Base-by-base conservation (phyloP, 495 filamentous ascomycete species). In the Pseudoneurospora amorphoporcata region DNA sequence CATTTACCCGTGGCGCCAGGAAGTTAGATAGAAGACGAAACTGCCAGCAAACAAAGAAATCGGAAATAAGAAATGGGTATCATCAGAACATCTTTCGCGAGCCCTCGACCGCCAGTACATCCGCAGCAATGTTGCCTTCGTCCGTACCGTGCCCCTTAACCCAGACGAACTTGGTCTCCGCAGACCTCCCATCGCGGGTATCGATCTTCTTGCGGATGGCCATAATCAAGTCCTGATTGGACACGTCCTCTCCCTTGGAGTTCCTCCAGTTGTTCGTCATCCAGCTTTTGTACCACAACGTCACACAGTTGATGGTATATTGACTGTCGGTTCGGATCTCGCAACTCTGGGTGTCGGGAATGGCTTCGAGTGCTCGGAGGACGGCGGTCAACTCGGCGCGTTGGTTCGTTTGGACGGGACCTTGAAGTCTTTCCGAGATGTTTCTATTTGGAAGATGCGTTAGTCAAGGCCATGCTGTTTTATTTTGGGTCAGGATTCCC, bases 311-410 rank as follows among this genome's bases (percentile, higher is more conserved):
- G 80, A 98, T 97, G 10, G 92, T 85, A 81, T 98, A 99, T 72
- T 89, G 88, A 77, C 90, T 93, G 81, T 98, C 95, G 17, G 90
- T 91, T 76, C 91, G 86, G 75, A 98, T 93, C 41, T 87, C 85
- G 16, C 93, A 84, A 69, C 88, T 83, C 17, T 71, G 86, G 82
- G 78, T 89, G 3, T 74, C 40, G 37, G 61, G 61, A 3, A 92
- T 87, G 37, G 89, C 88, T 76, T 98, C 89, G 35, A 99, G 86
- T 8, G 93, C 92, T 69, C 95, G 91, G 5, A 91, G 83, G 73
- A 98, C 90, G 0, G 94, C 95, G 4, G 93, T 94, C 70, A 99
- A 84, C 80, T 99, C 95, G 17, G 95, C 95, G 5, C 95, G 93
- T 79, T 98, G 92, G 79, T 98, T 99, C 1, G 95, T 98, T 79